phyloP scores from a whole-genome alignment of 1,284 basidiomycete genomes.

The Retiboletus flavoniger region DNA sequence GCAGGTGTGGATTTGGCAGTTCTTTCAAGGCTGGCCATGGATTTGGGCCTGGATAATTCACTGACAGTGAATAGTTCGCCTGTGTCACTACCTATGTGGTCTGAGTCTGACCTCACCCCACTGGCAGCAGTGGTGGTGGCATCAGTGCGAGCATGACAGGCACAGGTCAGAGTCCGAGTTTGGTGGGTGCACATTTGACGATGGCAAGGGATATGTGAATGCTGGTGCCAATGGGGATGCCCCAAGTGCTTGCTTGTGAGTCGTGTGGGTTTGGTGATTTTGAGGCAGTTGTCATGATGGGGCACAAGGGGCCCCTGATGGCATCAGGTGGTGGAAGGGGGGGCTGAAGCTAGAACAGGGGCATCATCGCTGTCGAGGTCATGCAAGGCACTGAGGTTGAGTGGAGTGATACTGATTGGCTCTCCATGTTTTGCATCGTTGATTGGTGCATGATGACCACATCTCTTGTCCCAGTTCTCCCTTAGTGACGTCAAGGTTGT shows the following conservation, averaged over 20 bases:
- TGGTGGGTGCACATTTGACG: slow-evolving; percentile 23
- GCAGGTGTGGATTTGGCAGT: too few relatives aligned
- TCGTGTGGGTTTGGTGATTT: slow-evolving; percentile 27
- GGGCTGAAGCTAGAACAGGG: too few relatives aligned
- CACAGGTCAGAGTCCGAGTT: slow-evolving; percentile 14
- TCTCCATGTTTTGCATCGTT: slow-evolving; percentile 2
- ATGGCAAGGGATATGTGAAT: background rate
- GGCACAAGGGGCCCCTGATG: background rate
- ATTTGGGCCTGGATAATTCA: background rate
- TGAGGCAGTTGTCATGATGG: slow-evolving; percentile 23
- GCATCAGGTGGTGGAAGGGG: background rate
- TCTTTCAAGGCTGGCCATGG: background rate
- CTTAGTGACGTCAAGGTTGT: too few relatives aligned
- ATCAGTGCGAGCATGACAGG: too few relatives aligned
- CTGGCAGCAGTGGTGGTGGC: too few relatives aligned
- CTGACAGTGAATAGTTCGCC: slow-evolving; percentile 14
- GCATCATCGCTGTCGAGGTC: background rate
- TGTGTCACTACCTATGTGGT: slow-evolving; percentile 9
- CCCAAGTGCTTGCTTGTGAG: slow-evolving; percentile 21
- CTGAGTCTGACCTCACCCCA: background rate
- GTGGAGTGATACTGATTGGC: slow-evolving; percentile 17
- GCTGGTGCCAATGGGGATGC: background rate
- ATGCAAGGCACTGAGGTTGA: background rate
- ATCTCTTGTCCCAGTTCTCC: too few relatives aligned
- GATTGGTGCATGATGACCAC: background rate